Evolutionary conservation across 257 asterid species (phyloP).

Genomic region (Verbena officinalis): DNA sequence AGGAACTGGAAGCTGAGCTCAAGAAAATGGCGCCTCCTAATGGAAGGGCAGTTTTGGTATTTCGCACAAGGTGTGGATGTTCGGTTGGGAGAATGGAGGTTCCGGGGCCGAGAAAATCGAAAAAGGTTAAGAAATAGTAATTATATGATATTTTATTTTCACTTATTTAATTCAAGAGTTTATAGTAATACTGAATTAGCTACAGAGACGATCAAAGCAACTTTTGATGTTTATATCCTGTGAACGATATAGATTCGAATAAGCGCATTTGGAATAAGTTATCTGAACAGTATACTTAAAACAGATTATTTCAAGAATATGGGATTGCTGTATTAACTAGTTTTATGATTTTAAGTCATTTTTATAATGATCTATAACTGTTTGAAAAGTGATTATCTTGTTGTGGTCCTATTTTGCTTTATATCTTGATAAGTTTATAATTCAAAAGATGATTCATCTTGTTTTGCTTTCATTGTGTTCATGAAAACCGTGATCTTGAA

Average conservation of each 20-base stretch:
- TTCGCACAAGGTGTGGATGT: slow-evolving; percentile 92
- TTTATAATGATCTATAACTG: too few species aligned
- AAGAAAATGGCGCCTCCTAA: slow-evolving; percentile 94
- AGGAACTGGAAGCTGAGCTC: slow-evolving; percentile 91
- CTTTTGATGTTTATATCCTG: slow-evolving; percentile 20
- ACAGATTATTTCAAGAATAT: slow-evolving; percentile 15
- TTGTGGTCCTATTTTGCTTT: slow-evolving; percentile 29
- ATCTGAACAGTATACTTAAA: slow-evolving; percentile 29
- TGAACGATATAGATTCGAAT: slow-evolving; percentile 36
- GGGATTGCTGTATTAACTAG: slow-evolving; percentile 14
- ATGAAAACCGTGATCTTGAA: too few species aligned
- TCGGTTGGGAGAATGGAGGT: slow-evolving; percentile 90
- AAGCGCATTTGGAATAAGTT: slow-evolving; percentile 44
- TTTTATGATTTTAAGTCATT: slow-evolving; percentile 24
- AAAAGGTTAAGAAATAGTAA: slow-evolving; percentile 76
- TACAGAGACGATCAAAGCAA: slow-evolving; percentile 33
- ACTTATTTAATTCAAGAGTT: slow-evolving; percentile 6
- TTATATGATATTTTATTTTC: slow-evolving; percentile 12
- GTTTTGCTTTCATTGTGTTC: background rate
- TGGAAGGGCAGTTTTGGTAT: slow-evolving; percentile 88
- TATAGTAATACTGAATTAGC: slow-evolving; percentile 33
- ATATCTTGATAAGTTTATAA: slow-evolving; percentile 2
- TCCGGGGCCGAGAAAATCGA: slow-evolving; percentile 69
- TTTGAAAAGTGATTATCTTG: slow-evolving; percentile 27
- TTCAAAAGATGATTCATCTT: slow-evolving; percentile 18